These are phyloP conservation scores for Aspergillus asperescens DNA, from an alignment of 495 filamentous ascomycete species.

Conservation along the genomic window DNA sequence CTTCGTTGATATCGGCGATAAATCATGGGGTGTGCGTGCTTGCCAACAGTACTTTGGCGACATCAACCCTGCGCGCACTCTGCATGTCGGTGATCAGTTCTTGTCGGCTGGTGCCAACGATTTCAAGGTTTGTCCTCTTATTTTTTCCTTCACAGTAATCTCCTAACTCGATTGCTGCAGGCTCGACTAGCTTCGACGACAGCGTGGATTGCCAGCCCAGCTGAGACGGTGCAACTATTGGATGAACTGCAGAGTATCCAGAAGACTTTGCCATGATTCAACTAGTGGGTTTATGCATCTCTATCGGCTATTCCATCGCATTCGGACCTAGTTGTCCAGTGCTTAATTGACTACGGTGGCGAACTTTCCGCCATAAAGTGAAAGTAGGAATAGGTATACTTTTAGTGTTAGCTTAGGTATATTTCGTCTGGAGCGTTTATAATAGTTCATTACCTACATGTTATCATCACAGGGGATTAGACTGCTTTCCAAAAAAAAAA, in stretches of 20 bases:
- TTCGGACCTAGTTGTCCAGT: no score
- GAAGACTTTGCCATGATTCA: slow-evolving; percentile 3
- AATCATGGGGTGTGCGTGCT: slow-evolving; percentile 86
- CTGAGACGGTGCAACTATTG: slow-evolving; percentile 80
- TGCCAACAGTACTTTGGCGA: slow-evolving; percentile 89
- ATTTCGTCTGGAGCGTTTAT: no score
- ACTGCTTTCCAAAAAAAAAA: neutral
- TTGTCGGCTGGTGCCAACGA: slow-evolving; percentile 93
- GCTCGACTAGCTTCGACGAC: slow-evolving; percentile 61
- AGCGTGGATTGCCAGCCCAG: slow-evolving; percentile 88
- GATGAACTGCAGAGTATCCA: slow-evolving; percentile 59
- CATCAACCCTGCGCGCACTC: slow-evolving; percentile 57
- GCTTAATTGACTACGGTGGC: neutral
- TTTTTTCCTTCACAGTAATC: neutral
- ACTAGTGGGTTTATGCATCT: no score
- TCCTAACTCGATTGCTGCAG: slow-evolving; percentile 22
- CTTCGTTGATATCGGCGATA: slow-evolving; percentile 98
- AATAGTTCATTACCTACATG: slow-evolving; percentile 1
- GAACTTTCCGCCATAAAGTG: no score
- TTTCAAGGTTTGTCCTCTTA: slow-evolving; percentile 61
- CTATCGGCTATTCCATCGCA: no score
- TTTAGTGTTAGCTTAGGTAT: no score
- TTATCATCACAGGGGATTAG: neutral
- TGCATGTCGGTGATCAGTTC: slow-evolving; percentile 96
- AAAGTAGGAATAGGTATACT: no score